A percentile compares a stretch with the other conserved stretches of the same genome.
phyloP scores from a whole-genome alignment of 495 filamentous ascomycete species.

The Aspergillus kassunensis region DNA sequence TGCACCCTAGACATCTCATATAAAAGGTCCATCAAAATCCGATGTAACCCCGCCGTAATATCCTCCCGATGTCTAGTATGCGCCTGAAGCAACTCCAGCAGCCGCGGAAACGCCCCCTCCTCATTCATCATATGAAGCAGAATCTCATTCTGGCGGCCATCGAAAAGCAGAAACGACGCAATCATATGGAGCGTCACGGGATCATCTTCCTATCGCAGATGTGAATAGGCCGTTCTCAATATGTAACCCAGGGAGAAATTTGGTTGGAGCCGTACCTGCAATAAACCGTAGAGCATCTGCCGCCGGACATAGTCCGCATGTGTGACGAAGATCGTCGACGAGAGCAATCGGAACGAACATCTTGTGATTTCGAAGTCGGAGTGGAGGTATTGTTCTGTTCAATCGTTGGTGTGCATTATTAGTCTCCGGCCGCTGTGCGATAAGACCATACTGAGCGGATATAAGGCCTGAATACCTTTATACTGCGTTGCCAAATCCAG shows the following conservation, averaged over 20 bases:
- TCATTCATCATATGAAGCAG: conserved; percentile 83
- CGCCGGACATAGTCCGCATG: conserved; percentile 85
- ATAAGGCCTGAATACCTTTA: conserved; percentile 49
- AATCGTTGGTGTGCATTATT: conserved; percentile 1
- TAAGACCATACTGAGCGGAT: neutral
- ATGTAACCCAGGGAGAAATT: neutral
- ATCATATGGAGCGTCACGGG: conserved; percentile 73
- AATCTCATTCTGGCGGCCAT: conserved; percentile 73
- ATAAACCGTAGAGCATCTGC: conserved; percentile 85
- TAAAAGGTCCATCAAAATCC: conserved; percentile 78
- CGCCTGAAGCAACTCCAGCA: conserved; percentile 75
- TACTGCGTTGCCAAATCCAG: conserved; percentile 72
- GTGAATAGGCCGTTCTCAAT: neutral
- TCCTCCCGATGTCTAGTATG: conserved; percentile 55
- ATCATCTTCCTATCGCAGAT: conserved; percentile 65
- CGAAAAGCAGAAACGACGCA: conserved; percentile 82
- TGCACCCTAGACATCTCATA: conserved; percentile 98
- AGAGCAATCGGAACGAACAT: conserved; percentile 77
- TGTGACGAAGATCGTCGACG: conserved; percentile 65
- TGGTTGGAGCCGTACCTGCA: conserved; percentile 67
- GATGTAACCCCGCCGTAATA: conserved; percentile 67
- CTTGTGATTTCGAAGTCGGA: conserved; percentile 79
- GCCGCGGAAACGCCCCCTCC: conserved; percentile 75
- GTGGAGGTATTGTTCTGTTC: conserved; percentile 69
- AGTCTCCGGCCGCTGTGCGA: no score